phyloP scores from a whole-genome alignment of 148 eudicot genomes.

The Pharnaceum exiguum region DNA sequence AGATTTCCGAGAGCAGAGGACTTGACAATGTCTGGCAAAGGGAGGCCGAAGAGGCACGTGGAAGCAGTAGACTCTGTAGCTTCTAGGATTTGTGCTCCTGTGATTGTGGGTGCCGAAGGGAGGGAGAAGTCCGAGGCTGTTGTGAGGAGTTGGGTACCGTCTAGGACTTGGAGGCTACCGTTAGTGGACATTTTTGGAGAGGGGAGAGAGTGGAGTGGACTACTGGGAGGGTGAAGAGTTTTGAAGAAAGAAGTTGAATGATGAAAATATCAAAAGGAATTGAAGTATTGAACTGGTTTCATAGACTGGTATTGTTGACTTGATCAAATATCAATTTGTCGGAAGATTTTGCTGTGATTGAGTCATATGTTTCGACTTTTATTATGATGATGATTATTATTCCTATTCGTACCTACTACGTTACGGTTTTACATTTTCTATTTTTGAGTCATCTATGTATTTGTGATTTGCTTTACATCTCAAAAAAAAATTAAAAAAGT shows the following conservation, averaged over 20 bases:
- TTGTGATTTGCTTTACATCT: too few species aligned
- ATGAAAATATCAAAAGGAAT: too few species aligned
- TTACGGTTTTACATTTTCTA: too few species aligned
- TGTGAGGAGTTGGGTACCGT: constrained; percentile 41
- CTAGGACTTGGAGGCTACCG: constrained; percentile 43
- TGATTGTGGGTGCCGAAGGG: constrained; percentile 17
- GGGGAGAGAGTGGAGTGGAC: constrained; percentile 8
- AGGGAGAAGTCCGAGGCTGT: constrained; percentile 19
- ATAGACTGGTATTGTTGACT: too few species aligned
- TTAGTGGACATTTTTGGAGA: constrained; percentile 36
- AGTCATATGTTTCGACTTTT: too few species aligned
- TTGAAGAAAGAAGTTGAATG: not conserved
- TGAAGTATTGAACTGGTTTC: too few species aligned
- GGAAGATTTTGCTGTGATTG: too few species aligned
- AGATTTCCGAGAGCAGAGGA: constrained; percentile 37
- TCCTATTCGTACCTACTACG: too few species aligned
- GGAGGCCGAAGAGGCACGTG: constrained; percentile 29
- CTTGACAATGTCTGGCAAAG: constrained; percentile 41
- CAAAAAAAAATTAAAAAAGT: too few species aligned
- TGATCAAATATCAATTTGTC: too few species aligned
- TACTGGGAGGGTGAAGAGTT: not conserved
- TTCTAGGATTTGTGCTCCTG: constrained; percentile 30
- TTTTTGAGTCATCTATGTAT: too few species aligned
- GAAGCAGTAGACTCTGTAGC: constrained; percentile 43
- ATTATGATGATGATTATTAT: too few species aligned